Conservation (phyloP, 2,329 filamentous ascomycete species). For the Pyricularia grisea region DNA sequence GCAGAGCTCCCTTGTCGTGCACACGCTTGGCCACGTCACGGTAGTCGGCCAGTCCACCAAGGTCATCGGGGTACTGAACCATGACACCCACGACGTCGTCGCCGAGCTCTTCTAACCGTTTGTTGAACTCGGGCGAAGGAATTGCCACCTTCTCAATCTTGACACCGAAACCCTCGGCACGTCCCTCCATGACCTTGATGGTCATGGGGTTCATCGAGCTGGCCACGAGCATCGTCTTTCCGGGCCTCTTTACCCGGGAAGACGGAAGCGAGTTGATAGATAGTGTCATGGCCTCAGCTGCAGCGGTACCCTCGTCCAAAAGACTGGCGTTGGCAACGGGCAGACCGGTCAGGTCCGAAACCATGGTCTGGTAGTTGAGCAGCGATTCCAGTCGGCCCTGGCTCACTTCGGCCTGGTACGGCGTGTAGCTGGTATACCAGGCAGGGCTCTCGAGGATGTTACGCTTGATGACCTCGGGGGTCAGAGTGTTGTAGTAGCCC, state of each 20-base stretch:
- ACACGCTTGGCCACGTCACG: constrained; percentile 63
- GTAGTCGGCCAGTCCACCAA: constrained; percentile 72
- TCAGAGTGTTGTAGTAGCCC: constrained; percentile 78
- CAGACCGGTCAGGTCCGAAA: constrained; percentile 77
- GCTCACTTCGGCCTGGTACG: constrained; percentile 95
- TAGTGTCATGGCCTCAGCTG: constrained; percentile 92
- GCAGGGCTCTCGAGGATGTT: constrained; percentile 88
- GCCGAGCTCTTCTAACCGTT: constrained; percentile 62
- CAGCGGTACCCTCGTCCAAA: constrained; percentile 84
- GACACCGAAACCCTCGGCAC: constrained; percentile 87
- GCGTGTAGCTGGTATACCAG: constrained; percentile 98
- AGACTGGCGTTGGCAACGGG: constrained; percentile 86
- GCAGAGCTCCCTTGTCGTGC: constrained; percentile 67
- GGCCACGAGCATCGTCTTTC: constrained; percentile 79
- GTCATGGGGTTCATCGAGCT: constrained; percentile 78
- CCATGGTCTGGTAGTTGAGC: constrained; percentile 91
- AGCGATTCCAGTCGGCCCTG: constrained; percentile 88
- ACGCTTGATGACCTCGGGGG: constrained; percentile 82
- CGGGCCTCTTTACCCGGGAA: constrained; percentile 61
- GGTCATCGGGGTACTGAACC: constrained; percentile 90
- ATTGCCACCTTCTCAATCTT: constrained; percentile 66
- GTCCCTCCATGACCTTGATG: constrained; percentile 70
- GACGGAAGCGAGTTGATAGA: constrained; percentile 67
- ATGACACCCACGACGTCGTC: constrained; percentile 81
- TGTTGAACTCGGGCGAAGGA: constrained; percentile 47